phyloP scores from a whole-genome alignment of 2,329 filamentous ascomycete genomes.

The Hirsutella thompsonii region DNA sequence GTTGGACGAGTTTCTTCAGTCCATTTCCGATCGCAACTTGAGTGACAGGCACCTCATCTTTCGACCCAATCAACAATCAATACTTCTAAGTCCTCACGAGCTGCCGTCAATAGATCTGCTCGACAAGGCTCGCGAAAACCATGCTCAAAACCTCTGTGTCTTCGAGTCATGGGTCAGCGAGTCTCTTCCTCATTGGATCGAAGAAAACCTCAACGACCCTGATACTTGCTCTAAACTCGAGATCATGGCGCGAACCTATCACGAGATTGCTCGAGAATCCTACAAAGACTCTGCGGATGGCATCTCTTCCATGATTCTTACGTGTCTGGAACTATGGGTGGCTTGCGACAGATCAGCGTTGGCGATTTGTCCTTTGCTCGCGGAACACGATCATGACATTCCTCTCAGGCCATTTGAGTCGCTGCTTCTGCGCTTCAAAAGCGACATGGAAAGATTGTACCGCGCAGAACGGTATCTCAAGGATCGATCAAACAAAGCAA shows the following conservation, averaged over 20 bases:
- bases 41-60: background rate
- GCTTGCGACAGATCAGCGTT: conserved; percentile 36
- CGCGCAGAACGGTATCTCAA: conserved; percentile 32
- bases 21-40: background rate
- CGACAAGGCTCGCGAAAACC: no score
- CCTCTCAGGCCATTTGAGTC: conserved; percentile 20
- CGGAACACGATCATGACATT: conserved; percentile 32
- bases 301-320: conserved; percentile 40
- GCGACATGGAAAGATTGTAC: conserved; percentile 29
- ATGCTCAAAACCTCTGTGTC: conserved; percentile 14
- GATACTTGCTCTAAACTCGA: conserved; percentile 16
- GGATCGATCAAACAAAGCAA: conserved; percentile 4
- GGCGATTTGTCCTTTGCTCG: conserved; percentile 23
- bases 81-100: background rate
- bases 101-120: background rate
- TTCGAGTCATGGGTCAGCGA: conserved; percentile 38
- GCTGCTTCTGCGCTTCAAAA: conserved; percentile 28
- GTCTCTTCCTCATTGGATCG: conserved; percentile 24
- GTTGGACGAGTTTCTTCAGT: background rate
- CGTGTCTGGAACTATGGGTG: conserved; percentile 43
- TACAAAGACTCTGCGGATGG: conserved; percentile 30
- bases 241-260: conserved; percentile 20
- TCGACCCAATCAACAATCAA: background rate
- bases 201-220: conserved; percentile 5
- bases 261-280: conserved; percentile 7